These are phyloP conservation scores for Platismatia glauca DNA, from an alignment of 495 filamentous ascomycete species.

Conservation along the genomic window DNA sequence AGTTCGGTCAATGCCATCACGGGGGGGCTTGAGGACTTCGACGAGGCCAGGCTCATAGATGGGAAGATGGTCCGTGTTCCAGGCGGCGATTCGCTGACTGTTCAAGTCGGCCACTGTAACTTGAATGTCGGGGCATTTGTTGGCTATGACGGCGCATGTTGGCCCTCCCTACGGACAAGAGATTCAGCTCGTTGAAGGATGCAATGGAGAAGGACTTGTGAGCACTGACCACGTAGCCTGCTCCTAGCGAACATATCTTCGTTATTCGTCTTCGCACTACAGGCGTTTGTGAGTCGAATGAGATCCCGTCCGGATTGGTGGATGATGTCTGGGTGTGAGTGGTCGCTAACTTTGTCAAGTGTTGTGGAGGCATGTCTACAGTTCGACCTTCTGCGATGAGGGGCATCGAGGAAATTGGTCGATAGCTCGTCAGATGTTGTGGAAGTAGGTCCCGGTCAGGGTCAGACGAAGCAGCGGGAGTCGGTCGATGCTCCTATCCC, in stretches of 20 bases:
- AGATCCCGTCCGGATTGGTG: not conserved
- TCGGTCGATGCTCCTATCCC: not conserved
- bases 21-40: slow-evolving; percentile 54
- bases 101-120: slow-evolving; percentile 69
- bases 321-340: not conserved
- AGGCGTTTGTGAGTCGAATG: not conserved
- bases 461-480: not conserved
- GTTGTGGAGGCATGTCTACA: not conserved
- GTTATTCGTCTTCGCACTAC: slow-evolving; percentile 8
- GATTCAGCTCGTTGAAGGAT: not conserved
- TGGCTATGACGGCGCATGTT: slow-evolving; percentile 65
- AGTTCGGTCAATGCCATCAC: slow-evolving; percentile 42
- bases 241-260: slow-evolving; percentile 15
- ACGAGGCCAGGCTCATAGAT: slow-evolving; percentile 68
- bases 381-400: not conserved
- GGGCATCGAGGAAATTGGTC: not conserved
- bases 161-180: slow-evolving; percentile 50
- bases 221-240: slow-evolving; percentile 16
- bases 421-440: not conserved
- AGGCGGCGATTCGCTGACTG: slow-evolving; percentile 52
- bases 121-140: slow-evolving; percentile 55
- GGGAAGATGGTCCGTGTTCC: slow-evolving; percentile 66
- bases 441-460: not conserved
- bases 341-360: not conserved
- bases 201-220: not conserved